Base-by-base conservation (phyloP, 2,329 filamentous ascomycete species). In the Claviceps capensis region DNA sequence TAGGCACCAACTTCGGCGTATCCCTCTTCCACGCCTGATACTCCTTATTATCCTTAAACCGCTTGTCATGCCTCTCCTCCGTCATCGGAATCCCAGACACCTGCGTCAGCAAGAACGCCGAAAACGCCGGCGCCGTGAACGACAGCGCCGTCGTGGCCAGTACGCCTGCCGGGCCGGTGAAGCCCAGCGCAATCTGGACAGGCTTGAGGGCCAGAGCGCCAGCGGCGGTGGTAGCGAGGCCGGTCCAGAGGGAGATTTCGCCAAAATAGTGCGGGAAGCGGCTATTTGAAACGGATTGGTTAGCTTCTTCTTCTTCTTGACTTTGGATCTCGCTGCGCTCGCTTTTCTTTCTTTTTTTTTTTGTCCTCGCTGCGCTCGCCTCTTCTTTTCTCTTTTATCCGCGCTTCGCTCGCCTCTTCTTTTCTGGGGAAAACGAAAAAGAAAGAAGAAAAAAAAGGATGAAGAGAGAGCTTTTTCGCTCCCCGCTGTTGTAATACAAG, bases 221-320 rank as follows among this genome's bases (percentile, higher is more conserved):
- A 0, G 75, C 78, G 0, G 79, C 74, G 1, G 72, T 66, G 5
- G 78, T 76, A 0, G 82, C 81, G 53, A 86, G 76, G 1, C 83
- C 83, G 0, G 77, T 80, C 83, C 82, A 87, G 36, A 87, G 68
- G 11, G 79, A 82, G 30, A 72, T 74, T 64, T 86, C 83, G n/a
- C 83, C 83, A 62, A 86, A 84, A 68, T 86, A 86, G 60, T 86
- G 84, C 0, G 83, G 83, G 64, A 84, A 80, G 54, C 80, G 68
- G 47, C 72, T 69, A 11, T 34, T 34, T 34, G 30, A 34, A 34
- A 34, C 30, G 9, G 30, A 2, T 19, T 42, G 3, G 4, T 42
- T 42, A 41, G 38, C 16, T 41, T 41, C 5, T 30, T 26, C 23
- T 8, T 26, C 23, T 26, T 26, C 23, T 26, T 26, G 26, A 2